These are phyloP conservation scores for Aspergillus heteromorphus DNA, from an alignment of 495 filamentous ascomycete species.

Conservation along the genomic window DNA sequence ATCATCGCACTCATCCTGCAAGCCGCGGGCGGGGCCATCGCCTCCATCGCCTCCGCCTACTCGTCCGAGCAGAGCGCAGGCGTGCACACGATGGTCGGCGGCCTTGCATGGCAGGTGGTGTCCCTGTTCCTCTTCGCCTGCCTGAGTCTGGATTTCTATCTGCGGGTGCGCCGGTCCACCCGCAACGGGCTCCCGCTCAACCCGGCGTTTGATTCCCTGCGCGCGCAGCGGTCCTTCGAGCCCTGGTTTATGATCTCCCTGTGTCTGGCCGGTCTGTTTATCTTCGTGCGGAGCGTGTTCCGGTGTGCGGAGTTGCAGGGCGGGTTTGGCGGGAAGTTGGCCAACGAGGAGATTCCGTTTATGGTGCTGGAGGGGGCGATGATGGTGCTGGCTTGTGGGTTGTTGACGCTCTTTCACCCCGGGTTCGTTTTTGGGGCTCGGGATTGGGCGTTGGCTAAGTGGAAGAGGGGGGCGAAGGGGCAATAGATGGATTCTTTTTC, in stretches of 20 bases:
- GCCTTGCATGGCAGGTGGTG: constrained; percentile 51
- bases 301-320: constrained; percentile 1
- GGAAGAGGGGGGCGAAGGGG: too few species aligned
- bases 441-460: too few species aligned
- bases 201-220: too few species aligned
- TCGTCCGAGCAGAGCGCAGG: constrained; percentile 40
- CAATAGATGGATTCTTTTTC: too few species aligned
- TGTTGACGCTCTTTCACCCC: too few species aligned
- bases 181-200: too few species aligned
- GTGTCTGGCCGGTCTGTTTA: neutral
- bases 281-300: constrained; percentile 2
- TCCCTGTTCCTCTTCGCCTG: neutral
- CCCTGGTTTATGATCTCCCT: neutral
- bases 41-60: constrained; percentile 35
- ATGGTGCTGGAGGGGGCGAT: constrained; percentile 1
- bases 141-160: neutral
- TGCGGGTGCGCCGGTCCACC: neutral
- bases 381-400: too few species aligned
- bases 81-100: constrained; percentile 53
- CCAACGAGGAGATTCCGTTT: neutral
- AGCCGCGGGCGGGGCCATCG: constrained; percentile 51
- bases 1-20: constrained; percentile 51
- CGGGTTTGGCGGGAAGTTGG: neutral
- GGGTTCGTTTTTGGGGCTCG: too few species aligned
- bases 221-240: neutral